Conservation (phyloP, 2,329 filamentous ascomycete genomes). For the Blumeria graminis region DNA sequence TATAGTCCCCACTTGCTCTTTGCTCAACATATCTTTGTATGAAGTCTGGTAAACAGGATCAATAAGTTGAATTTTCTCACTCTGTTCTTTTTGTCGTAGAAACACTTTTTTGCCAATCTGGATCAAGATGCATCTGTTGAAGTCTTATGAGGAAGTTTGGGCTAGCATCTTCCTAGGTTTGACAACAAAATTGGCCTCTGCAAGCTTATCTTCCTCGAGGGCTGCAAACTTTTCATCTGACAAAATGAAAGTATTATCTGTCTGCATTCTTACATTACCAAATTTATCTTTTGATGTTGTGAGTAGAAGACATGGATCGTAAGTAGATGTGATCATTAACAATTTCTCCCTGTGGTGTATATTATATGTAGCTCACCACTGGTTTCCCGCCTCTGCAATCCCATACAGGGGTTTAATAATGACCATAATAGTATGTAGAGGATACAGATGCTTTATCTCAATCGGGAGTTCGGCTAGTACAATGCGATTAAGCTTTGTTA, state of each 20-base stretch:
- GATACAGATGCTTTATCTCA: background rate
- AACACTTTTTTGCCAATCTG: background rate
- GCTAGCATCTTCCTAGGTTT: background rate
- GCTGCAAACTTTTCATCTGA: background rate
- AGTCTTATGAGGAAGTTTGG: background rate
- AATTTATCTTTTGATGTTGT: background rate
- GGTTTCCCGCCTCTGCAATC: background rate
- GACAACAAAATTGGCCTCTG: background rate
- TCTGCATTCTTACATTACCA: background rate
- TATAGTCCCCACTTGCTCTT: background rate
- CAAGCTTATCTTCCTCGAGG: background rate
- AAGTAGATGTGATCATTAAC: background rate
- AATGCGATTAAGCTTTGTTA: background rate
- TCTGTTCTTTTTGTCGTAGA: background rate
- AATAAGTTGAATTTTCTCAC: background rate
- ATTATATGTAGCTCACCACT: background rate
- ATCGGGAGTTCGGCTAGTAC: background rate
- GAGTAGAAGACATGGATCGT: background rate
- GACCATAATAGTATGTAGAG: background rate
- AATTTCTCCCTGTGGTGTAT: background rate
- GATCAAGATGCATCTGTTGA: background rate
- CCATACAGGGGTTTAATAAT: background rate
- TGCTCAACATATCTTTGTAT: background rate
- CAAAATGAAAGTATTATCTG: background rate
- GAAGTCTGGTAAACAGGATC: background rate